Conservation (phyloP, 805 yeast genomes). For the Myxozyma monticola region DNA sequence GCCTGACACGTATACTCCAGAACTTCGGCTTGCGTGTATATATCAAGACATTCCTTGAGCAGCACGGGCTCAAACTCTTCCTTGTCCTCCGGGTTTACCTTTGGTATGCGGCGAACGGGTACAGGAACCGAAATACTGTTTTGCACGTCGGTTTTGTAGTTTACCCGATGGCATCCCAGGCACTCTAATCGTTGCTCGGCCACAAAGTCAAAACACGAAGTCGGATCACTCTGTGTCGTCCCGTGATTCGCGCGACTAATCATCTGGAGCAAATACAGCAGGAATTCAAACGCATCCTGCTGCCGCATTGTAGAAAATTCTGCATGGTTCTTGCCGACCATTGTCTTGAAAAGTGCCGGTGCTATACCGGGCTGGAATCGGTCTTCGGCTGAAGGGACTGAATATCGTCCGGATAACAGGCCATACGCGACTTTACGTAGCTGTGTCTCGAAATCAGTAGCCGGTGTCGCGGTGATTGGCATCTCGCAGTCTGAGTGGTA, state of each 20-base stretch:
- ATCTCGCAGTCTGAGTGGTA: slow-evolving; percentile 28
- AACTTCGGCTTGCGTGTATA: slow-evolving; percentile 50
- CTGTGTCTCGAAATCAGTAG: slow-evolving; percentile 70
- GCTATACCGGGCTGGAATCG: slow-evolving; percentile 72
- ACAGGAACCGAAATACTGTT: slow-evolving; percentile 69
- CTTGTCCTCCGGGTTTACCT: slow-evolving; percentile 46
- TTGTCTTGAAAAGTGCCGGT: slow-evolving; percentile 71
- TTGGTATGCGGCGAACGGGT: slow-evolving; percentile 36
- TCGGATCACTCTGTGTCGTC: slow-evolving; percentile 43
- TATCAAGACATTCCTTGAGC: slow-evolving; percentile 51
- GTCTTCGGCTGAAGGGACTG: slow-evolving; percentile 44
- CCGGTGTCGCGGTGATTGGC: slow-evolving; percentile 48
- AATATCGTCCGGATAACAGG: slow-evolving; percentile 67
- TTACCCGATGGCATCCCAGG: slow-evolving; percentile 58
- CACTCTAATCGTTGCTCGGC: slow-evolving; percentile 65
- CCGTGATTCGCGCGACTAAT: slow-evolving; percentile 38
- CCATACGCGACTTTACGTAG: slow-evolving; percentile 80
- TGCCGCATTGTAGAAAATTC: slow-evolving; percentile 87
- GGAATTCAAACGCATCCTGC: slow-evolving; percentile 93
- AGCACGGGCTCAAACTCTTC: slow-evolving; percentile 51
- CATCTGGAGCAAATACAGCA: slow-evolving; percentile 63
- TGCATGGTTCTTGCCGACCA: slow-evolving; percentile 73
- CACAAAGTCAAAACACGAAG: slow-evolving; percentile 62
- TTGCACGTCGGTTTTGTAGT: slow-evolving; percentile 53
- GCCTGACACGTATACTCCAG: slow-evolving; percentile 65